Percentiles rank a stretch among this genome's conserved stretches.
Conservation (phyloP, 371 early-diverging fungal genomes). For the Mortierella sp. region DNA sequence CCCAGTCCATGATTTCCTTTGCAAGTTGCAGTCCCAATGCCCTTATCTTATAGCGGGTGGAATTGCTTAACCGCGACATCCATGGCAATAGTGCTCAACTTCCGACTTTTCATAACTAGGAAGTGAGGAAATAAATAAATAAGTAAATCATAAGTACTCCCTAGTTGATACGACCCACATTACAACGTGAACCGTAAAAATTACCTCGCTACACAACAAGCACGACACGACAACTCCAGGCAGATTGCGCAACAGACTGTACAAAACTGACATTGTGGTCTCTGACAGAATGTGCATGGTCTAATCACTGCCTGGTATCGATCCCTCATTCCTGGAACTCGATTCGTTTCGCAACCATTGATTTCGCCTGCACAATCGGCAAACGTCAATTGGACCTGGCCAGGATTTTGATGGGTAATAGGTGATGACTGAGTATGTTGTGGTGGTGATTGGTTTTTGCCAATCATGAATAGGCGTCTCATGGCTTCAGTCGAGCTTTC, state of each 20-base stretch:
- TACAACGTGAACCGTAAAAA: neutral
- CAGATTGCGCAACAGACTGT: conserved; percentile 29
- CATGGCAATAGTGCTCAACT: conserved; percentile 31
- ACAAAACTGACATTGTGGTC: conserved; percentile 50
- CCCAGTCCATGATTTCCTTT: neutral
- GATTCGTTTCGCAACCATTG: conserved; percentile 42
- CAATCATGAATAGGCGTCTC: conserved; percentile 38
- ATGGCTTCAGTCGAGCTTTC: conserved; percentile 36
- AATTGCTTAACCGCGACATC: conserved; percentile 9
- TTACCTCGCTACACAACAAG: conserved; percentile 47
- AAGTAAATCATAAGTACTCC: neutral
- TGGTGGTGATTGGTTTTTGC: conserved; percentile 5
- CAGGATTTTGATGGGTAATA: neutral
- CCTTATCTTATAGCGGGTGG: neutral
- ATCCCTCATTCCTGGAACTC: conserved; percentile 43
- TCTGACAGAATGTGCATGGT: conserved; percentile 34
- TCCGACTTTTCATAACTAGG: conserved; percentile 40
- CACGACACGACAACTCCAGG: conserved; percentile 32
- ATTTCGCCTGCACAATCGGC: conserved; percentile 48
- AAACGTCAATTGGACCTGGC: conserved; percentile 14
- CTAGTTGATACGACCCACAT: neutral
- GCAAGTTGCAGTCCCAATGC: no score
- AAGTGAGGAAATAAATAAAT: neutral
- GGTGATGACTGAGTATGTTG: conserved; percentile 13
- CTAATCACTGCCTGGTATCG: conserved; percentile 36